phyloP scores from a whole-genome alignment of 2,329 filamentous ascomycete species.

The Thielaviopsis populi region DNA sequence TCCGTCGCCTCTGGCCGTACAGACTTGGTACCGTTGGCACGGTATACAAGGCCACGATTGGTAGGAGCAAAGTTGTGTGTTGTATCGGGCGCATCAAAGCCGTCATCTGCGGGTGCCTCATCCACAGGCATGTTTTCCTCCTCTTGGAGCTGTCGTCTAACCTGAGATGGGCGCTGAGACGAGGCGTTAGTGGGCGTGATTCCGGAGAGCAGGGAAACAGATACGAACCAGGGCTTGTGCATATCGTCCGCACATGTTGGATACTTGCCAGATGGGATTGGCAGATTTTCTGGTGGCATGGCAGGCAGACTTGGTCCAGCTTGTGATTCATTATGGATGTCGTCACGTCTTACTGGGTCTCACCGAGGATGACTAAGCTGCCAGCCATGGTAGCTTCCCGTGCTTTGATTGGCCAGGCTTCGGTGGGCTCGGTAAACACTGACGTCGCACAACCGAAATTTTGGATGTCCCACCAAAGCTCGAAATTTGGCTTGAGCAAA shows the following conservation, averaged over 20 bases:
- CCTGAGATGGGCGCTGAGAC: constrained; percentile 55
- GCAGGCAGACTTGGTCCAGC: no score
- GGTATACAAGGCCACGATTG: constrained; percentile 71
- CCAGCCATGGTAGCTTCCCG: neutral
- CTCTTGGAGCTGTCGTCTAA: constrained; percentile 58
- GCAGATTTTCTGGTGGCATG: no score
- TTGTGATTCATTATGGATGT: neutral
- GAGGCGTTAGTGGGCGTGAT: constrained; percentile 22
- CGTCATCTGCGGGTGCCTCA: constrained; percentile 57
- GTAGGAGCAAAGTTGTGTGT: constrained; percentile 91
- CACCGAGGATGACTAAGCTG: constrained; percentile 5
- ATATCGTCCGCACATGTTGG: constrained; percentile 27
- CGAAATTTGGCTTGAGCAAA: neutral
- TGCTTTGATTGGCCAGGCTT: neutral
- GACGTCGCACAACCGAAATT: constrained; percentile 8
- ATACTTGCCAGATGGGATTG: neutral
- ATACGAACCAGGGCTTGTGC: constrained; percentile 24
- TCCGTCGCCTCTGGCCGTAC: constrained; percentile 36
- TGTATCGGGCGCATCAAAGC: constrained; percentile 44
- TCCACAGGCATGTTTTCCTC: constrained; percentile 54
- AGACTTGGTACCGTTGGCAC: constrained; percentile 33
- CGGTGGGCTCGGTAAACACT: constrained; percentile 9
- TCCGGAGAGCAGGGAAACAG: neutral
- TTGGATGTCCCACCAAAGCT: neutral
- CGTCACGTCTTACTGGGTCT: neutral